A percentile compares a stretch with the other conserved stretches of the same genome.
Conservation (phyloP, 192 early-diverging fungal genomes). For the Backusella tarrabulga region DNA sequence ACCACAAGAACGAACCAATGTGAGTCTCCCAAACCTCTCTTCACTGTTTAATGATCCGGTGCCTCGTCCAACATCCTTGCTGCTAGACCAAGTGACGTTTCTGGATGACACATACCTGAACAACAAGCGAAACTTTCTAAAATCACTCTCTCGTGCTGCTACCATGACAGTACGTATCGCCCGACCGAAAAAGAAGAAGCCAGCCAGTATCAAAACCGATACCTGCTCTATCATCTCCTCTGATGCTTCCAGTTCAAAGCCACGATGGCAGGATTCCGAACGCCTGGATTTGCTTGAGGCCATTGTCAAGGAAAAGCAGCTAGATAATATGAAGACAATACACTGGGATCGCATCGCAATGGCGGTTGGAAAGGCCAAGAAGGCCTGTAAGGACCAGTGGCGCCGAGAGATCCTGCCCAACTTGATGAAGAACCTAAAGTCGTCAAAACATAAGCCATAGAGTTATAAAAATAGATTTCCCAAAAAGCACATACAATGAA, state of each 20-base stretch:
- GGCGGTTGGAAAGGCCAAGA: slow-evolving; percentile 28
- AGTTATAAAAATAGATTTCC: no score
- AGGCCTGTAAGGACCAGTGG: slow-evolving; percentile 40
- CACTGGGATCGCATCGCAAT: slow-evolving; percentile 29
- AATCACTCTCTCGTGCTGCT: background rate
- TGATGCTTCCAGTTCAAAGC: slow-evolving; percentile 3
- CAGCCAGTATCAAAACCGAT: background rate
- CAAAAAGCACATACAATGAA: no score
- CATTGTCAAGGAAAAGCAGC: slow-evolving; percentile 27
- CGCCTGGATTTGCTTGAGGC: slow-evolving; percentile 21
- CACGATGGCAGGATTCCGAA: slow-evolving; percentile 31
- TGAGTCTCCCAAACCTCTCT: background rate
- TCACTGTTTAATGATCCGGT: background rate
- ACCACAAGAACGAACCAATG: background rate
- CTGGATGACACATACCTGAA: background rate
- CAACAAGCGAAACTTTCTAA: background rate
- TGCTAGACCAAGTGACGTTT: no score
- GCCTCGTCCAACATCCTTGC: background rate
- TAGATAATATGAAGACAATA: slow-evolving; percentile 30
- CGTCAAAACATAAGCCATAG: background rate
- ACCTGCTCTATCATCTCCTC: background rate
- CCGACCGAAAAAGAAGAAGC: background rate
- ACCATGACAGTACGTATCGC: background rate
- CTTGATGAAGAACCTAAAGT: slow-evolving; percentile 15
- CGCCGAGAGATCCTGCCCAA: slow-evolving; percentile 27